Evolutionary conservation across 257 asterid species (phyloP), one percentile per base, ranked within the genome.

Genomic region (Primulina eburnea): DNA sequence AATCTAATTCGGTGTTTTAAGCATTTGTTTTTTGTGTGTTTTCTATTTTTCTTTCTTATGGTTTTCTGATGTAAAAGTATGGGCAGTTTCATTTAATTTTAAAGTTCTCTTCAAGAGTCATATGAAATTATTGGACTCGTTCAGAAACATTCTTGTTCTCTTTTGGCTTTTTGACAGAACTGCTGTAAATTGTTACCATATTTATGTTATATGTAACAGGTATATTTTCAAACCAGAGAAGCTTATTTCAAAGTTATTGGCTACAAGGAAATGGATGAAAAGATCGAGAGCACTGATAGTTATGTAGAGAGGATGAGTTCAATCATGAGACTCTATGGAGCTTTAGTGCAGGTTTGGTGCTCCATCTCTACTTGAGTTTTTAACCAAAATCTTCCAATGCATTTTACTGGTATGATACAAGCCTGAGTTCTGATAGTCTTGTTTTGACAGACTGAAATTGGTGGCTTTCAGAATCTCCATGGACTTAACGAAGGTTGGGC

Each of bases 401-500:
- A 29, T 47, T 47, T 37, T 43, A 53, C 35, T 53, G 47, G 17
- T 17, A 18, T 37, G 29, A 50, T 26, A 64, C 16, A 21, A 18
- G 24, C 12, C 17, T 8, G 10, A 26, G 59, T 26, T 65, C 37
- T 65, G 53, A 8, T 43, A 17, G 43, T 76, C 50, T 68, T 67
- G 52, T 38, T 40, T 67, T 79, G 63, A 67, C 89, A 90, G 99
- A 82, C 97, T 75, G 92, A 90, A 64, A 77, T 87, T 59, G 53
- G 76, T 3, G 83, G 84, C 76, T 28, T 76, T 62, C 85, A 69
- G 64, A 93, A 93, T 78, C 81, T 69, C 73, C 96, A 90, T 70
- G 99, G 96, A 59, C 77, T 82, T 52, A 50, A 60, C 70, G 92
- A 89, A 74, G 97, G 96, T 47, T 93, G 99, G 97, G 82, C 92